Percentiles rank a stretch among this genome's conserved stretches.
Conservation (phyloP, 306 rosid genomes). For the Oemleria cerasiformis region DNA sequence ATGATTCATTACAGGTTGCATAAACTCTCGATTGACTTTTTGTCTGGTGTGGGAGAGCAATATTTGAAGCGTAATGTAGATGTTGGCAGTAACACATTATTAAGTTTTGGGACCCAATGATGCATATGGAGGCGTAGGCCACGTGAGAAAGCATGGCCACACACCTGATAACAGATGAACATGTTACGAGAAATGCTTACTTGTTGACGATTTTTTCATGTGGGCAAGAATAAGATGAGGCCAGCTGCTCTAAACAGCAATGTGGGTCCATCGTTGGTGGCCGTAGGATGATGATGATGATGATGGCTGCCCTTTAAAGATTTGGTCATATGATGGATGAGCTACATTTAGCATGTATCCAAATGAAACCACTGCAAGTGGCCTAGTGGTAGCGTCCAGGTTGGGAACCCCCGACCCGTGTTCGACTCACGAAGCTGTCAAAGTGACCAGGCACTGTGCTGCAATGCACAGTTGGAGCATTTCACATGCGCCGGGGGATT, state of each 20-base stretch:
- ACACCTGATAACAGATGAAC: not conserved
- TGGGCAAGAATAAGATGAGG: not conserved
- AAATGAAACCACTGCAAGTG: too few relatives aligned
- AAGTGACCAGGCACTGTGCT: too few relatives aligned
- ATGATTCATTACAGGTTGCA: too few relatives aligned
- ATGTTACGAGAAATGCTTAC: not conserved
- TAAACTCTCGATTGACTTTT: not conserved
- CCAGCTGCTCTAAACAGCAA: not conserved
- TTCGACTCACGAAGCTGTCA: too few relatives aligned
- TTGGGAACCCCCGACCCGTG: too few relatives aligned
- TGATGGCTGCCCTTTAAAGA: not conserved
- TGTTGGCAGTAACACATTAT: conserved; percentile 9
- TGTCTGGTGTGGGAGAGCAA: conserved; percentile 6
- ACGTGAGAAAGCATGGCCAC: conserved; percentile 27
- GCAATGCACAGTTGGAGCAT: too few relatives aligned
- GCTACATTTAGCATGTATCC: not conserved
- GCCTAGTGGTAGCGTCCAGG: too few relatives aligned
- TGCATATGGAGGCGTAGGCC: conserved; percentile 4
- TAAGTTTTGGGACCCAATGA: conserved; percentile 12
- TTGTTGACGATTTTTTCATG: not conserved
- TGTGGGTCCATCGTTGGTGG: not conserved
- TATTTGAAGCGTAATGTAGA: conserved; percentile 1
- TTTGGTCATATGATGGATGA: not conserved
- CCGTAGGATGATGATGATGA: not conserved
- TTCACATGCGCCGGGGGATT: too few relatives aligned